Base-by-base conservation (phyloP, 257 asterid genomes). In the Handroanthus guayacan region DNA sequence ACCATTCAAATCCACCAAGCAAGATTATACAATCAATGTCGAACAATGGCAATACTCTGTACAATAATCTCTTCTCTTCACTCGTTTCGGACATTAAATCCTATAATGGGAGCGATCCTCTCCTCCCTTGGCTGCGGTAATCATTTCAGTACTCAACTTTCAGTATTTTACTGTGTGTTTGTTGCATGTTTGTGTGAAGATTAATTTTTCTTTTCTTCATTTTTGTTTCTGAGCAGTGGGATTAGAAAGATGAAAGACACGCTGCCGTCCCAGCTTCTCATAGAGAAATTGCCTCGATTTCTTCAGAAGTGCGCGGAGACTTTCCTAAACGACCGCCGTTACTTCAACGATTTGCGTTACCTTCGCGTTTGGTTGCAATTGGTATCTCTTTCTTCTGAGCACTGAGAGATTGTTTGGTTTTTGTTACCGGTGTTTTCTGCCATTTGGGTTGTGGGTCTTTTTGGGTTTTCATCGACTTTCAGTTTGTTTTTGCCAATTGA, bases 41-140 rank as follows among this genome's bases (percentile, higher is more conserved):
- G n/a, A 80, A n/a, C 80, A 69, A 78, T 67, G 77, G 71, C 77
- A 71, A 65, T 72, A 58, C 82, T 34, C 74, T 75, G 54, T 83
- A 75, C 86, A 80, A 87, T 70, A 78, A 81, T 68, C 84, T 92
- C 69, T 91, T 95, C 84, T 83, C 97, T 8, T 84, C 97, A 14
- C 57, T 95, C 39, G 81, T 92, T 60, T 81, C 98, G 51, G 98
- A 95, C 48, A 89, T 95, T 75, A 95, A 95, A 75, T 85, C 88
- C 71, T 95, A 92, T 74, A 77, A 31, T 16, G 98, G 98, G 58
- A 76, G 16, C 20, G 98, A 95, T 43, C 99, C 97, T 75, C 93
- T 95, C 54, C 92, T 88, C 66, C 99, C 99, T 14, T 95, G 98
- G 99, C 90, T 95, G 18, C 89, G 99, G 99, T 91, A 86, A 5